Evolutionary conservation across 768 basidiomycete species (phyloP), one percentile per base, ranked within the genome.

Genomic region (Leucocoprinus sp.): DNA sequence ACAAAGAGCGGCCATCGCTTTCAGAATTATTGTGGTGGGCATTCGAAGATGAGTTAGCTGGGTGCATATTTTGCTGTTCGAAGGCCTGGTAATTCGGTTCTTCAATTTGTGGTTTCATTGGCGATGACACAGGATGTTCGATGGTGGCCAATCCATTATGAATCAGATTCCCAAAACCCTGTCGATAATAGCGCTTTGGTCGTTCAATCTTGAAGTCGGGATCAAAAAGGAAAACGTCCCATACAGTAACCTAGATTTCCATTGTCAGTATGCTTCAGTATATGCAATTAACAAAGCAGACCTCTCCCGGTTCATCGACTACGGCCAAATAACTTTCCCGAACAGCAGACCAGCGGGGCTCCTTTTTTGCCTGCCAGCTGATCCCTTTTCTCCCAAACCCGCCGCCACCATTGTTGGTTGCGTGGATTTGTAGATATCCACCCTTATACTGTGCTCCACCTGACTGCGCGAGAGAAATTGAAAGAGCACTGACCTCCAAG

Each of bases 221-320:
- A 59, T 98, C 95, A 42, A 98, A 67, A 31, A 97, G 71, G 64
- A 99, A 95, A 9, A 97, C 93, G 49, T 98, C 95, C 79, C 85
- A 90, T 29, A 96, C 66, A n/a, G 66, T 68, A n/a, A 84, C 68
- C 87, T 93, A 56, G 8, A 28, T 47, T n/a, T n/a, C n/a, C n/a
- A 37, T 15, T 18, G 26, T 49, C 35, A 36, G 36, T 47, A 26
- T 40, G 15, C 15, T 29, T 33, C 23, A 1, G 26, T 29, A 19
- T 35, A 51, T 24, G 47, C 42, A 34, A 34, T 36, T 12, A 21
- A 23, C 17, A 40, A 40, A 37, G 58, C 71, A 42, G 55, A 90
- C 89, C 66, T 89, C 83, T 49, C 89, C 92, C 9, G 87, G 84
- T 55, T 96, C 91, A 50, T 86, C 78, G 18, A 91, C 72, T 1